These are phyloP conservation scores for Tricholoma hemisulphureum DNA, from an alignment of 768 basidiomycete genomes.

Conservation along the genomic window DNA sequence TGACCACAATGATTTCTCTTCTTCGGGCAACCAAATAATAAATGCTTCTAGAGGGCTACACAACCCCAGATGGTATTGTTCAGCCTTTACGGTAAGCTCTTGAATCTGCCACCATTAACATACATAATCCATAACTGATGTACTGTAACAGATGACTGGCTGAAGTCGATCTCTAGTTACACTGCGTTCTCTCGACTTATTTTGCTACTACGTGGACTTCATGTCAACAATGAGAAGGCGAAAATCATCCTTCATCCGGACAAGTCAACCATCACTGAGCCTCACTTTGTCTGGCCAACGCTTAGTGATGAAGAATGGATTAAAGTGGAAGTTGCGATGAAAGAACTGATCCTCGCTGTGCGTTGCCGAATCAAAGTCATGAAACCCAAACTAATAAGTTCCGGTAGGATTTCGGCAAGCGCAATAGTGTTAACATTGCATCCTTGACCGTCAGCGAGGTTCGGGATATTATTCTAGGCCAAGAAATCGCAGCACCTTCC, in stretches of 20 bases:
- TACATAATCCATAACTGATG: neutral
- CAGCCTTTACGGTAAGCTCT: constrained; percentile 78
- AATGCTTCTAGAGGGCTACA: constrained; percentile 68
- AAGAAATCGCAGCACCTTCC: constrained; percentile 95
- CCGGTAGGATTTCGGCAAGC: constrained; percentile 90
- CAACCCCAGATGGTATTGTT: constrained; percentile 99
- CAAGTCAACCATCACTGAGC: constrained; percentile 94
- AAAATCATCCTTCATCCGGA: constrained; percentile 98
- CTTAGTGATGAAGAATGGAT: constrained; percentile 96
- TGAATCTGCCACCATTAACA: too few relatives aligned
- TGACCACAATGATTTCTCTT: constrained; percentile 11
- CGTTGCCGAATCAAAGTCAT: constrained; percentile 19
- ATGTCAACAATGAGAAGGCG: constrained; percentile 99
- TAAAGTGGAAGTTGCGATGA: constrained; percentile 98
- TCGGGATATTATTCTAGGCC: constrained; percentile 96
- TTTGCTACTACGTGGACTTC: constrained; percentile 92
- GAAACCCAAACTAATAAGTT: neutral
- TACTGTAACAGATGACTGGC: constrained; percentile 79
- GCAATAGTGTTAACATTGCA: constrained; percentile 98
- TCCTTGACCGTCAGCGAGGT: constrained; percentile 96
- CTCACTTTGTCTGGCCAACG: constrained; percentile 97
- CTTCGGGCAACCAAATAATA: neutral
- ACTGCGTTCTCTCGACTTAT: constrained; percentile 98
- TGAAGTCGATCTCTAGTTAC: constrained; percentile 98
- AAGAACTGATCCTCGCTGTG: constrained; percentile 90